These are phyloP conservation scores for Lactarius sp. DNA, from an alignment of 768 basidiomycete species.

Conservation along the genomic window DNA sequence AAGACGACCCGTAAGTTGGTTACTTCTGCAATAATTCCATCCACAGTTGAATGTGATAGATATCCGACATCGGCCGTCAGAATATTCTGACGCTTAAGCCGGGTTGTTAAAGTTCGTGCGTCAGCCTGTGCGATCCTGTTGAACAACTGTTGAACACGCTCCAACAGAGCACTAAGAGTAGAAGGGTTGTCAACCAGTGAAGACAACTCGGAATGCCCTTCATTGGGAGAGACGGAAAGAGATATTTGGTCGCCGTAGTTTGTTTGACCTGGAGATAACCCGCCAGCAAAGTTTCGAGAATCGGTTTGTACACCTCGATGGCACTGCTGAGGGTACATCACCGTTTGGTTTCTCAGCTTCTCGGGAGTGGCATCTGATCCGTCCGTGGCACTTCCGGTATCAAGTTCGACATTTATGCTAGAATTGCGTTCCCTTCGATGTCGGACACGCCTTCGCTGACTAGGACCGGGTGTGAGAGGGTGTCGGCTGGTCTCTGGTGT, in stretches of 20 bases:
- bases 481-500: conserved; percentile 43
- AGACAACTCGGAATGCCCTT: conserved; percentile 70
- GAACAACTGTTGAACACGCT: conserved; percentile 61
- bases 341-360: neutral
- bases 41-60: conserved; percentile 77
- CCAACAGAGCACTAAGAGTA: conserved; percentile 51
- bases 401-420: conserved; percentile 6
- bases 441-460: conserved; percentile 25
- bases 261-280: conserved; percentile 32
- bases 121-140: conserved; percentile 68
- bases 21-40: conserved; percentile 66
- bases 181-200: conserved; percentile 55
- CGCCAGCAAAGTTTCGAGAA: conserved; percentile 28
- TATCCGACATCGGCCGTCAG: conserved; percentile 81
- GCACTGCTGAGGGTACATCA: neutral
- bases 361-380: conserved; percentile 12
- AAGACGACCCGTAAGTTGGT: conserved; percentile 67
- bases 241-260: conserved; percentile 29
- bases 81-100: conserved; percentile 87
- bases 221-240: conserved; percentile 43
- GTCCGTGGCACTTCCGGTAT: conserved; percentile 4
- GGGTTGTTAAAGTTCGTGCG: conserved; percentile 79
- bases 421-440: conserved; percentile 32
- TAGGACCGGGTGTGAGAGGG: conserved; percentile 41
- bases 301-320: conserved; percentile 66